Evolutionary conservation across 1,284 basidiomycete species (phyloP).

Genomic region (Marasmius tenuissimus): DNA sequence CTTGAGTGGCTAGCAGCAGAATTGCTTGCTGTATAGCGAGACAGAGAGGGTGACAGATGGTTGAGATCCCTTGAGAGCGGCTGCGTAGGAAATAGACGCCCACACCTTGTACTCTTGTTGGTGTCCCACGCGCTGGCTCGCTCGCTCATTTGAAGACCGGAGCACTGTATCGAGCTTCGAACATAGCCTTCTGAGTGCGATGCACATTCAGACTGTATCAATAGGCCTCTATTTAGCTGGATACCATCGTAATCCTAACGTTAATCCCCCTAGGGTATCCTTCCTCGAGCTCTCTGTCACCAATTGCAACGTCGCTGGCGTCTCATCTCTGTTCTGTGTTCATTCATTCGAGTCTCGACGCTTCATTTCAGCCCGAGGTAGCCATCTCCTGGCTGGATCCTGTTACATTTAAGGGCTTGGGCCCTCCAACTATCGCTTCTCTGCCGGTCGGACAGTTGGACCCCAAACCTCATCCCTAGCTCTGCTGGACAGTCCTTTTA

Average conservation of each 20-base stretch:
- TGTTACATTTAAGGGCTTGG: neutral
- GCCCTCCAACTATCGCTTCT: neutral
- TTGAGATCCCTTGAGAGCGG: no score
- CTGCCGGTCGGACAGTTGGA: neutral
- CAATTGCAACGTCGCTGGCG: neutral
- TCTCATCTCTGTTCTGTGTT: neutral
- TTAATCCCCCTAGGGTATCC: neutral
- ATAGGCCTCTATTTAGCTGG: no score
- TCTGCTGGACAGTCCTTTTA: constrained; percentile 11
- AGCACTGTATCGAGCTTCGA: no score
- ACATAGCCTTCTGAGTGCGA: neutral
- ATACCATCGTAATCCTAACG: no score
- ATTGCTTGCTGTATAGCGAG: neutral
- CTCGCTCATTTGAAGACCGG: no score
- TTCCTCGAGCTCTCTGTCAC: no score
- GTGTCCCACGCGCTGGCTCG: no score
- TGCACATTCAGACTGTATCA: neutral
- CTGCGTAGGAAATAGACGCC: no score
- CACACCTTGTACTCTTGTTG: no score
- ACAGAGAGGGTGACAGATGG: no score
- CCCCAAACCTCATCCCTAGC: neutral
- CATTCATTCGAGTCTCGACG: no score
- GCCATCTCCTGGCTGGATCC: neutral
- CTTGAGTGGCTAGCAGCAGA: neutral
- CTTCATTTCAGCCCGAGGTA: no score